These are phyloP conservation scores for Pelargonium fulgidum DNA, from an alignment of 441 rosid genomes.

Conservation along the genomic window DNA sequence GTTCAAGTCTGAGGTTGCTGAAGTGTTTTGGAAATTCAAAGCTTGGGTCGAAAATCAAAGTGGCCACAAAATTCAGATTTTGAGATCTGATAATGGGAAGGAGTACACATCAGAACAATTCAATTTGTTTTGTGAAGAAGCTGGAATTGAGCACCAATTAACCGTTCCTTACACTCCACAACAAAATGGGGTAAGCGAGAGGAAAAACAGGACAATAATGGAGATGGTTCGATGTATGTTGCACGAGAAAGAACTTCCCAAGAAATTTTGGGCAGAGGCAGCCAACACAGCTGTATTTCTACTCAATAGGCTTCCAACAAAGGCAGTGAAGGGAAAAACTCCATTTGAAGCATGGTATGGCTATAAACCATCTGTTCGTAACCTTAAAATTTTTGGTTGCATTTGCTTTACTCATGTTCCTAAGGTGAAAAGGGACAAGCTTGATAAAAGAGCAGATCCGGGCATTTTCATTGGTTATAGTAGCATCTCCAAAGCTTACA, in stretches of 20 bases:
- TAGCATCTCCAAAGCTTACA: background rate
- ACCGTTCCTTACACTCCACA: constrained; percentile 19
- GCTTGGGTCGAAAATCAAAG: constrained; percentile 13
- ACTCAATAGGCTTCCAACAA: background rate
- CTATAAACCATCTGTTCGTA: background rate
- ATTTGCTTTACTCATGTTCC: constrained; percentile 8
- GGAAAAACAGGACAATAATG: constrained; percentile 7
- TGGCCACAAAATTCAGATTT: constrained; percentile 7
- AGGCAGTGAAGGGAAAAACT: constrained; percentile 4
- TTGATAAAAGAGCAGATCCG: background rate
- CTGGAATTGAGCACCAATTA: constrained; percentile 16
- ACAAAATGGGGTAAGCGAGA: constrained; percentile 22
- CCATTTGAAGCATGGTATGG: constrained; percentile 17
- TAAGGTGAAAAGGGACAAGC: constrained; percentile 1
- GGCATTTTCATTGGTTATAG: constrained; percentile 13
- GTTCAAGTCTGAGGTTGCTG: constrained; percentile 15
- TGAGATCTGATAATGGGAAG: constrained; percentile 18
- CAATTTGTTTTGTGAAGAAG: constrained; percentile 2
- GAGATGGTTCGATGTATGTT: constrained; percentile 19
- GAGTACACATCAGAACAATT: constrained; percentile 15
- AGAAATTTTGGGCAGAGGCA: constrained; percentile 12
- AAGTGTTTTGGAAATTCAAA: constrained; percentile 18
- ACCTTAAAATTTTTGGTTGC: constrained; percentile 14
- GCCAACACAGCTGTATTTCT: constrained; percentile 7
- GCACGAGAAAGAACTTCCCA: constrained; percentile 1